These are phyloP conservation scores for Metschnikowia gelsemii DNA, from an alignment of 805 yeast genomes.

Conservation along the genomic window DNA sequence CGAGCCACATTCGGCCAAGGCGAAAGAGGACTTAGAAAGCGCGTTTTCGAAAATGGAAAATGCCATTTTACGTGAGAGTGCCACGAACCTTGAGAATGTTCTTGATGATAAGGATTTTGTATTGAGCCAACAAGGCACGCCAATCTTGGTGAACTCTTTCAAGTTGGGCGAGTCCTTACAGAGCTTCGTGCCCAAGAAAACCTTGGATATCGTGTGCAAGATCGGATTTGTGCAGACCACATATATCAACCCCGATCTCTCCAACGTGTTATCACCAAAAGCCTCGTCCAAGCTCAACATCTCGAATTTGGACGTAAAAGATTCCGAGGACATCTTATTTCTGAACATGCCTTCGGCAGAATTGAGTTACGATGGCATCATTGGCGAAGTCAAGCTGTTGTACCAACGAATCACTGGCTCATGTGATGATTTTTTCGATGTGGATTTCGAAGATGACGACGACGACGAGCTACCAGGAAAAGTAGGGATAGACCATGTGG, in stretches of 20 bases:
- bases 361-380: slow-evolving; percentile 86
- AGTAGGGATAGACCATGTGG: slow-evolving; percentile 1
- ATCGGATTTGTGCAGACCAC: slow-evolving; percentile 41
- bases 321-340: slow-evolving; percentile 31
- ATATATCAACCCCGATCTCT: slow-evolving; percentile 37
- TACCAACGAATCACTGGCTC: slow-evolving; percentile 84
- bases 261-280: slow-evolving; percentile 36
- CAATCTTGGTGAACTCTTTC: slow-evolving; percentile 69
- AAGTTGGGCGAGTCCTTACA: slow-evolving; percentile 83
- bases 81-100: slow-evolving; percentile 50
- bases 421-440: slow-evolving; percentile 93
- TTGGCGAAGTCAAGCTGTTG: slow-evolving; percentile 73
- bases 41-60: slow-evolving; percentile 80
- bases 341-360: slow-evolving; percentile 77
- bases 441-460: slow-evolving; percentile 94
- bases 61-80: slow-evolving; percentile 74
- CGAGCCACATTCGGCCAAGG: slow-evolving; percentile 63
- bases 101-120: slow-evolving; percentile 35
- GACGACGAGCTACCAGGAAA: slow-evolving; percentile 35
- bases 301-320: slow-evolving; percentile 19
- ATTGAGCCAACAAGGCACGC: slow-evolving; percentile 49
- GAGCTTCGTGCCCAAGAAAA: slow-evolving; percentile 80
- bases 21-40: slow-evolving; percentile 72
- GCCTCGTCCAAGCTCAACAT: slow-evolving; percentile 25
- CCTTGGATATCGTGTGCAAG: slow-evolving; percentile 45